Base-by-base conservation (phyloP, 2,329 filamentous ascomycete species). In the Cercospora sp. region DNA sequence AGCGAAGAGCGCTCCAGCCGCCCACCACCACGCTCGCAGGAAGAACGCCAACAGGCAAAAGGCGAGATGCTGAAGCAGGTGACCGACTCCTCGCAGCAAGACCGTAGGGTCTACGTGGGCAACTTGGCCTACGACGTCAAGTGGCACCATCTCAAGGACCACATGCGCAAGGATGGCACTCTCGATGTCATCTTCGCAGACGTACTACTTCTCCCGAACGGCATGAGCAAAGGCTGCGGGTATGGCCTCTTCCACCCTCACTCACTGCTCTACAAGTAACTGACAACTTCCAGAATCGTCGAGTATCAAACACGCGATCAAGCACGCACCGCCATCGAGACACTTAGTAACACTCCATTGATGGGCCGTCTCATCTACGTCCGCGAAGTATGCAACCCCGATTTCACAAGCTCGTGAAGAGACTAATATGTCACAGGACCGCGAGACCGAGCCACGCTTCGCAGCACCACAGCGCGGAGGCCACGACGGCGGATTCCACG, bases 151-250 rank as follows among this genome's bases (percentile, higher is more conserved):
- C 89, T 99, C 72, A 99, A 99, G 86, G 95, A 99, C 85, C 98
- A 98, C 81, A 99, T 99, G 95, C 91, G 95, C 88, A 93, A 97
- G 89, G 95, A 95, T 86, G 95, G 95, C 88, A 71, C 67, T 4
- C 61, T 73, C 37, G 94, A 98, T 84, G 95, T 99, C 82, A 89
- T 98, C 85, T 99, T 97, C 86, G 95, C 95, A 86, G 95, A 99
- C 88, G 95, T 99, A 81, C 90, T 99, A 84, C 88, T 97, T 83
- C 93, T 99, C 90, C 95, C 95, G 80, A 99, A 99, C 88, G 95
- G 95, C 94, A 99, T 99, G 95, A 98, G 94, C 92, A 99, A 99
- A 94, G 94, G 95, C 93, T 99, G 94, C 94, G 95, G 95, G 93
- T 97, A 90, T 90, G 93, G 88, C 64, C 8, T 21, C 53, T 62